phyloP scores from a whole-genome alignment of 495 filamentous ascomycete genomes.

The Xanthoparmelia taractica region DNA sequence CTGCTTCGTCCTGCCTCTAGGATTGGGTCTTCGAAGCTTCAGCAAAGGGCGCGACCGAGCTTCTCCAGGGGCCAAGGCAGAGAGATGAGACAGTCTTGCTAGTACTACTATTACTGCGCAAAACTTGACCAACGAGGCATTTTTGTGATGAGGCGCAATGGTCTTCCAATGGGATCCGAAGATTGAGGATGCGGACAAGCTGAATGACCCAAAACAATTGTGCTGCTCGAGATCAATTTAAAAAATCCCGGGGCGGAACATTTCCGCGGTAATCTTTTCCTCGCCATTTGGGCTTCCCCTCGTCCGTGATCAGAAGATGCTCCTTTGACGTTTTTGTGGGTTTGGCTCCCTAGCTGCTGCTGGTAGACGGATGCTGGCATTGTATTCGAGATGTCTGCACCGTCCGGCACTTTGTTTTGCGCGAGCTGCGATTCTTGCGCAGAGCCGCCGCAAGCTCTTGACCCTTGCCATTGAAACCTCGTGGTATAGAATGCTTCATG shows the following conservation, averaged over 20 bases:
- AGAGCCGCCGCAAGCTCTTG: constrained; percentile 41
- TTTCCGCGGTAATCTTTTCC: neutral
- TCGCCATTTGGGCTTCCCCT: neutral
- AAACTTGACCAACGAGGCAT: neutral
- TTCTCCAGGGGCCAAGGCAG: neutral
- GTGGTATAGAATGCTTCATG: constrained; percentile 44
- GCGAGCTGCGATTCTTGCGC: constrained; percentile 1
- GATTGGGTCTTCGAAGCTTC: neutral
- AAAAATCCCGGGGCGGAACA: constrained; percentile 6
- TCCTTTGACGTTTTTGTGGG: neutral
- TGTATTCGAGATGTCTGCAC: constrained; percentile 2
- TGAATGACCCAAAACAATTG: neutral
- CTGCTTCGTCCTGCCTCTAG: neutral
- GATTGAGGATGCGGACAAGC: neutral
- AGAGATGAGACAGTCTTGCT: neutral
- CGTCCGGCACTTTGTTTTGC: constrained; percentile 1
- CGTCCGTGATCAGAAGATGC: neutral
- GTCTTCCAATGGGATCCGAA: neutral
- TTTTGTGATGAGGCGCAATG: neutral
- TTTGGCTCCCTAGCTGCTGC: neutral
- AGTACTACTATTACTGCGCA: neutral
- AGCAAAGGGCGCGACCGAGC: neutral
- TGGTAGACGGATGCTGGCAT: constrained; percentile 9
- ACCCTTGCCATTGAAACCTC: constrained; percentile 91
- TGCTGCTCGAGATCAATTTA: neutral